Base-by-base conservation (phyloP, 2,329 filamentous ascomycete genomes). In the Fusarium sp. region DNA sequence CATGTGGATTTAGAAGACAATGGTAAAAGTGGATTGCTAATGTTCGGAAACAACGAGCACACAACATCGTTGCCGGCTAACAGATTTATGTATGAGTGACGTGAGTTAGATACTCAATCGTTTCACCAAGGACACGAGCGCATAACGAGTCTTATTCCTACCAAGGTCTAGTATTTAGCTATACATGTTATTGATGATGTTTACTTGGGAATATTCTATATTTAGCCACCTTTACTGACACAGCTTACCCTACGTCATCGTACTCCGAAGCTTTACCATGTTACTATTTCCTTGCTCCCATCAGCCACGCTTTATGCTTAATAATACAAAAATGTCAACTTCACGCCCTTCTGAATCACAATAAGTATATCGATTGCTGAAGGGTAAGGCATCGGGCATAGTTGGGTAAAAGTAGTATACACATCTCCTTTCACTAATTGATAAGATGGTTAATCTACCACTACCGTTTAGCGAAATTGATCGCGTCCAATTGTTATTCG, bases 401-500 rank as follows among this genome's bases (percentile, higher is more conserved):
- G 13, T 16, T 18, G 2, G 8, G 13, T 4, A 18, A 13, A 18
- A 2, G 4, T 5, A 13, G 13, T 20, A 4, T 4, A 4, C 30
- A 45, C 6, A 45, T 8, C 4, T 13, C 4, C 8, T 11, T 6
- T 3, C n/a, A 4, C 23, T 26, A 6, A 6, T 20, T 8, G 8
- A n/a, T n/a, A 55, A 1, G 2, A 68, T 67, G 65, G 50, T 42
- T 0, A 33, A 55, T 8, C 65, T 68, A 3, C 59, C 65, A 3
- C 37, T 37, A 2, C 65, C 53, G 0, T 68, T 68, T 13, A 37
- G 36, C 20, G 49, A 69, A 5, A 68, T 68, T 18, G 28, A 66
- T 10, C 41, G 65, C 6, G 37, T 69, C 3, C 61, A 68, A 8
- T 12, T 69, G 8, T 8, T 65, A 8, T 68, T 68, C 30, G 50